Evolutionary conservation across 495 filamentous ascomycete species (phyloP).

Genomic region (Geoglossum glabrum): DNA sequence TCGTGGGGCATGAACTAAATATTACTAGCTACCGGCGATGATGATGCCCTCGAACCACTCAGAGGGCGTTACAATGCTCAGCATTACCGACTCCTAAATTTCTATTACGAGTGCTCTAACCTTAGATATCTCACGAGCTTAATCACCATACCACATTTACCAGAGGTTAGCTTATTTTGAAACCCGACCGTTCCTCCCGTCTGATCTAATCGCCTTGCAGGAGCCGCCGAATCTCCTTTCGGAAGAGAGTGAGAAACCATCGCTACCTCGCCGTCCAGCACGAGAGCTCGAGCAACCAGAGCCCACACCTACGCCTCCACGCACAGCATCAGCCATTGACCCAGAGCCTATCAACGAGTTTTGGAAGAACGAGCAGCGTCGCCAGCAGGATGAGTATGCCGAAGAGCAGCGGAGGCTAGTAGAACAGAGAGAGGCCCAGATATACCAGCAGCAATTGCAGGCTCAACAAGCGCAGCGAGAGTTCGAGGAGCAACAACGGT

Average conservation of each 20-base stretch:
- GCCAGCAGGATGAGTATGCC: constrained; percentile 85
- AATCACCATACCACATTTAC: constrained; percentile 88
- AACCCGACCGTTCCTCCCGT: background rate
- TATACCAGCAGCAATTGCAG: constrained; percentile 62
- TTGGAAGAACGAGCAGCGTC: constrained; percentile 79
- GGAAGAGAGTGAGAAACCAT: constrained; percentile 66
- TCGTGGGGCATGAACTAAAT: constrained; percentile 2
- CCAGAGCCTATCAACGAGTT: constrained; percentile 94
- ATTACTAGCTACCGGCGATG: constrained; percentile 64
- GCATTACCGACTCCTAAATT: constrained; percentile 85
- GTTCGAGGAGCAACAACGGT: constrained; percentile 86
- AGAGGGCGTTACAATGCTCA: constrained; percentile 80
- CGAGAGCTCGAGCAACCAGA: constrained; percentile 45
- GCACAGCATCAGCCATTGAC: constrained; percentile 39
- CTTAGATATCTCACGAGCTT: constrained; percentile 86
- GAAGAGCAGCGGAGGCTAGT: constrained; percentile 78
- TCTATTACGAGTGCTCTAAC: constrained; percentile 98
- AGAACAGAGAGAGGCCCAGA: constrained; percentile 54
- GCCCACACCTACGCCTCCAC: constrained; percentile 43
- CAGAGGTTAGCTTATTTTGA: constrained; percentile 26
- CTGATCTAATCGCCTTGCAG: constrained; percentile 6
- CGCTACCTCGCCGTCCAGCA: constrained; percentile 58
- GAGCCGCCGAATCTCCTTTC: constrained; percentile 76
- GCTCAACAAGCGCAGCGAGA: constrained; percentile 70
- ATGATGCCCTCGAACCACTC: constrained; percentile 82